Conservation (phyloP, 306 rosid genomes). For the Malus sieversii region DNA sequence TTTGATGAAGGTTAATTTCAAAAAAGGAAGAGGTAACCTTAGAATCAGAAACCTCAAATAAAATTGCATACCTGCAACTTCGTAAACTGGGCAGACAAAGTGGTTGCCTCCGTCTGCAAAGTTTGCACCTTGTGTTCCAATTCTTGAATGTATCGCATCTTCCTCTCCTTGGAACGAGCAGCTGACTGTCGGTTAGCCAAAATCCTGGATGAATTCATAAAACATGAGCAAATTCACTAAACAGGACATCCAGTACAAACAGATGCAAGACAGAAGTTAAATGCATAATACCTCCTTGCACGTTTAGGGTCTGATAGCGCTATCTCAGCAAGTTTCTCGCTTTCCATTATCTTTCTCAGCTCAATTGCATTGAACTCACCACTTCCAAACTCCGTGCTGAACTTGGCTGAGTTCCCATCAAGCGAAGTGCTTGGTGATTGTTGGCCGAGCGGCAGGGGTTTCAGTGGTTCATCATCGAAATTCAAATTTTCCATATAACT, state of each 20-base stretch:
- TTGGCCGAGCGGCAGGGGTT: slow-evolving; percentile 44
- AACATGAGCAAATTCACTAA: not conserved
- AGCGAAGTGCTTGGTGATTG: slow-evolving; percentile 44
- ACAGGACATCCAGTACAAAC: not conserved
- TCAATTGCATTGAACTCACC: slow-evolving; percentile 59
- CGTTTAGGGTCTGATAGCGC: slow-evolving; percentile 81
- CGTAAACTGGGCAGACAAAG: slow-evolving; percentile 64
- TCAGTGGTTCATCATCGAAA: slow-evolving; percentile 43
- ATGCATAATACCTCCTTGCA: slow-evolving; percentile 53
- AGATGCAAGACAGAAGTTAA: not conserved
- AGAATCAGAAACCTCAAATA: not conserved
- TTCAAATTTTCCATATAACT: slow-evolving; percentile 56
- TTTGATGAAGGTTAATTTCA: not conserved
- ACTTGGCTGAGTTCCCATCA: slow-evolving; percentile 40
- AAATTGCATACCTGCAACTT: slow-evolving; percentile 49
- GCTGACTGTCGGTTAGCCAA: slow-evolving; percentile 92
- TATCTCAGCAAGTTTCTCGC: slow-evolving; percentile 69
- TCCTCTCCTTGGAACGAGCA: slow-evolving; percentile 86
- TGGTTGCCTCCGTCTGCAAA: slow-evolving; percentile 80
- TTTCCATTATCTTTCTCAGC: slow-evolving; percentile 66
- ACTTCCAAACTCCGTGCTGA: slow-evolving; percentile 47
- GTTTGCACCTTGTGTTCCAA: slow-evolving; percentile 88
- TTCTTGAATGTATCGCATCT: slow-evolving; percentile 63
- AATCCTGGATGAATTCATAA: slow-evolving; percentile 38
- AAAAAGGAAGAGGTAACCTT: not conserved